Base-by-base conservation (phyloP, 2,329 filamentous ascomycete genomes). In the Fusarium praegraminearum region DNA sequence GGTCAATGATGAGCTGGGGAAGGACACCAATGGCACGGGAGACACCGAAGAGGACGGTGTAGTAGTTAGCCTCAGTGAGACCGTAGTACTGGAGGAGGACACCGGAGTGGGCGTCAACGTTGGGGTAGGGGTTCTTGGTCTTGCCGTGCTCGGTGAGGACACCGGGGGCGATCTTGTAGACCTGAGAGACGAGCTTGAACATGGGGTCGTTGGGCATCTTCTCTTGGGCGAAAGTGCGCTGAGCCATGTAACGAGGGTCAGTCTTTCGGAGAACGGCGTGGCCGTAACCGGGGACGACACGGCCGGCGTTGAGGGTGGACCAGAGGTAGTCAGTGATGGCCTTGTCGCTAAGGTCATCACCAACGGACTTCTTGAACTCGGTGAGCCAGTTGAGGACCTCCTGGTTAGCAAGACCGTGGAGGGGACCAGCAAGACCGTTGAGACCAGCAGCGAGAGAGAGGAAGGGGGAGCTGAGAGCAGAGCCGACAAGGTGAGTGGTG, bases 151-250 rank as follows among this genome's bases (percentile, higher is more conserved):
- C 94, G 74, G 96, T 99, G 82, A 99, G 88, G 78, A 99, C 96
- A 79, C 91, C 92, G 73, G 96, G 96, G 72, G 96, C 96, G 78
- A 99, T 98, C 93, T 99, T 99, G 93, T 98, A 99, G 77, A 99
- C 96, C 87, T 99, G 96, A 89, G 93, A 97, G 86, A 99, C 96
- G 76, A 99, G 93, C 90, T 99, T 94, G 93, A 98, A 99, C 94
- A 99, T 97, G 78, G 95, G 94, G 89, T 98, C 96, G 79, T 97
- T 89, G 80, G 95, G 93, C 81, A 98, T 90, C 82, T 98, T 93
- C 86, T 93, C 80, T 76, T 94, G 93, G 71, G 95, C 96, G 77
- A 99, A 99, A 82, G 94, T 91, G 86, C 96, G 94, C 90, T 99
- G 96, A 75, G 94, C 97, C 80, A 93, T 93, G 89, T 99, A 99